A percentile compares a stretch with the other conserved stretches of the same genome.
These are phyloP conservation scores for Blastobotrys attinorum DNA, from an alignment of 805 yeast species.

Conservation along the genomic window DNA sequence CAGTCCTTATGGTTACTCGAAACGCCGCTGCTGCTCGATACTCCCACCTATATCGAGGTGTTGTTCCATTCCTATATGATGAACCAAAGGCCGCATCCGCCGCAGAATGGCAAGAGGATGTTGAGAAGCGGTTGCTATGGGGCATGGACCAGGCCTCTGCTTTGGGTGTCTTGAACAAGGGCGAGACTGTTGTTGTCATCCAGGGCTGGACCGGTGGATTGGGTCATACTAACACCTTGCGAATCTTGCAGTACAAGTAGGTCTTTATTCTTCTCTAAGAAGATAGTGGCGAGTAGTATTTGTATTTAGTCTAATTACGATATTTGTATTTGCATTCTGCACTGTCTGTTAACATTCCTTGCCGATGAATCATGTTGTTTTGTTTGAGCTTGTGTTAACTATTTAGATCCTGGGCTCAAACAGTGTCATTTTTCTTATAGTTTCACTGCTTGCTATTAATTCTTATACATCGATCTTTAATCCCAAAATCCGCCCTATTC, in stretches of 20 bases:
- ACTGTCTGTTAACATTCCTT: too few relatives aligned
- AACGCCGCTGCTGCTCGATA: conserved; percentile 88
- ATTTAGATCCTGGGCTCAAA: too few relatives aligned
- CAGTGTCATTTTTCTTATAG: too few relatives aligned
- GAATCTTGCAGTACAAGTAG: conserved; percentile 64
- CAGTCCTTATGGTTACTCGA: conserved; percentile 97
- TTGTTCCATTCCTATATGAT: conserved; percentile 87
- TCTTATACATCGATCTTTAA: too few relatives aligned
- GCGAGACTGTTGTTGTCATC: conserved; percentile 86
- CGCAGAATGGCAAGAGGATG: conserved; percentile 93
- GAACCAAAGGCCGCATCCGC: conserved; percentile 42
- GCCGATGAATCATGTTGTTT: too few relatives aligned
- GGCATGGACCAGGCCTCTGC: conserved; percentile 85
- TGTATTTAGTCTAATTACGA: too few relatives aligned
- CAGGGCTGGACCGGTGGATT: conserved; percentile 99
- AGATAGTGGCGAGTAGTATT: background rate
- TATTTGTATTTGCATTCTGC: too few relatives aligned
- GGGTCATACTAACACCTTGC: conserved; percentile 98
- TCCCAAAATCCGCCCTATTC: too few relatives aligned
- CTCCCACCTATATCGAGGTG: conserved; percentile 96
- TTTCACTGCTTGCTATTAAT: too few relatives aligned
- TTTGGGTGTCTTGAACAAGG: conserved; percentile 76
- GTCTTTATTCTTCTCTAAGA: too few relatives aligned
- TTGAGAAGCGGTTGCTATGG: conserved; percentile 87
- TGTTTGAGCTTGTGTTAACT: too few relatives aligned